These are phyloP conservation scores for Taiwanofungus camphoratus DNA, from an alignment of 1,284 basidiomycete genomes.

Conservation along the genomic window DNA sequence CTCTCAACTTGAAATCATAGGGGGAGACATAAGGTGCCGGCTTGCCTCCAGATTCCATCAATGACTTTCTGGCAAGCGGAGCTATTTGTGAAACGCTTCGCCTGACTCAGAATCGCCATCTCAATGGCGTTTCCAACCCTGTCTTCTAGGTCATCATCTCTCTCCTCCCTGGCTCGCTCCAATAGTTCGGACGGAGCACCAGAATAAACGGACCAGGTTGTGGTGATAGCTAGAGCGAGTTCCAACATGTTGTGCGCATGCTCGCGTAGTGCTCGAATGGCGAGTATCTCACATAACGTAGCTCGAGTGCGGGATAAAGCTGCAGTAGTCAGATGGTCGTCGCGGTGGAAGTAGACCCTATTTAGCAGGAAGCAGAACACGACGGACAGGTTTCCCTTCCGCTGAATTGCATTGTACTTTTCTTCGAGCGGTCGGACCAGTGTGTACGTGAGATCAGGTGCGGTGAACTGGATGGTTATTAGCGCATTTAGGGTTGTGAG, in stretches of 20 bases:
- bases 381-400: constrained; percentile 61
- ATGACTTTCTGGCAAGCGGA: constrained; percentile 87
- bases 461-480: constrained; percentile 47
- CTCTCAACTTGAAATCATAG: constrained; percentile 6
- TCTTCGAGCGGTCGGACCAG: constrained; percentile 72
- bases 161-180: constrained; percentile 59
- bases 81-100: constrained; percentile 84
- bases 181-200: constrained; percentile 70
- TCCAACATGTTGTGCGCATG: constrained; percentile 74
- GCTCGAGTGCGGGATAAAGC: constrained; percentile 75
- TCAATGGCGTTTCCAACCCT: constrained; percentile 86
- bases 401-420: constrained; percentile 64
- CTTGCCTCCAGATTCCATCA: constrained; percentile 71
- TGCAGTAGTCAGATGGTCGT: constrained; percentile 58
- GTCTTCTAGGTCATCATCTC: constrained; percentile 71
- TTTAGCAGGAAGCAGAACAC: constrained; percentile 90
- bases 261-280: constrained; percentile 74
- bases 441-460: constrained; percentile 84
- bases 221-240: constrained; percentile 77
- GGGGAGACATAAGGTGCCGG: constrained; percentile 2
- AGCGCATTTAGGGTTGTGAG: neutral
- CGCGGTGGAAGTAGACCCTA: constrained; percentile 79
- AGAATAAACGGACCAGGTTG: constrained; percentile 82
- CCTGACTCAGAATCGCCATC: constrained; percentile 81
- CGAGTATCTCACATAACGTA: constrained; percentile 83